A percentile compares a stretch with the other conserved stretches of the same genome.
Evolutionary conservation across 2,329 filamentous ascomycete genomes (phyloP).

Genomic region (Colletotrichum costaricense): DNA sequence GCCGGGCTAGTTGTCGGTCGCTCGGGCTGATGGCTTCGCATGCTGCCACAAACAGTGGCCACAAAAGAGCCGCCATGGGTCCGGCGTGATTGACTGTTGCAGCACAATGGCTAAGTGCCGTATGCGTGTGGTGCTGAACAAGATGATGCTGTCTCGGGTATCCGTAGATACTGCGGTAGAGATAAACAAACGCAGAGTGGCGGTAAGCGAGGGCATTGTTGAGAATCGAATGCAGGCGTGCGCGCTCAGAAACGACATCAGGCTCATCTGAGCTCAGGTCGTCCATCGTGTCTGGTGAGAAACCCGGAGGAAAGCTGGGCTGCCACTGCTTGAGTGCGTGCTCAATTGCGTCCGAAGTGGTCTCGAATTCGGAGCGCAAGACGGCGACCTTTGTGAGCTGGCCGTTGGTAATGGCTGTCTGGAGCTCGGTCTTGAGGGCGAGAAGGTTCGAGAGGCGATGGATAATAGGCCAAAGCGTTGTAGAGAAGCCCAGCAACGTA

Average conservation of each 20-base stretch:
- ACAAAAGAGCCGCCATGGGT: constrained; percentile 72
- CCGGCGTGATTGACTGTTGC: constrained; percentile 66
- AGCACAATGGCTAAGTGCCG: constrained; percentile 64
- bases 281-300: constrained; percentile 40
- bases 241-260: constrained; percentile 47
- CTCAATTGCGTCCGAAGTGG: constrained; percentile 66
- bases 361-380: constrained; percentile 61
- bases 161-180: constrained; percentile 66
- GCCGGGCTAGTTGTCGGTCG: constrained; percentile 63
- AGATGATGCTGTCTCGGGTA: constrained; percentile 57
- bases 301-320: constrained; percentile 58
- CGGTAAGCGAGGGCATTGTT: constrained; percentile 71
- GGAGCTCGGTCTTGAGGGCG: constrained; percentile 63
- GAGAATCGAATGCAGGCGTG: constrained; percentile 63
- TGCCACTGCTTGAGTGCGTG: constrained; percentile 66
- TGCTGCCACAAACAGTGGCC: constrained; percentile 72
- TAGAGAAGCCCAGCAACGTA: constrained; percentile 70
- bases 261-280: constrained; percentile 39
- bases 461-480: constrained; percentile 72
- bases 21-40: constrained; percentile 65
- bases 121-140: constrained; percentile 65
- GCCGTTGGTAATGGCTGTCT: constrained; percentile 54
- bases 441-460: constrained; percentile 68
- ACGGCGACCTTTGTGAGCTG: constrained; percentile 58
- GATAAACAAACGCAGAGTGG: constrained; percentile 67